Evolutionary conservation across 1,284 basidiomycete species (phyloP).

Genomic region (Cystobasidium sp.): DNA sequence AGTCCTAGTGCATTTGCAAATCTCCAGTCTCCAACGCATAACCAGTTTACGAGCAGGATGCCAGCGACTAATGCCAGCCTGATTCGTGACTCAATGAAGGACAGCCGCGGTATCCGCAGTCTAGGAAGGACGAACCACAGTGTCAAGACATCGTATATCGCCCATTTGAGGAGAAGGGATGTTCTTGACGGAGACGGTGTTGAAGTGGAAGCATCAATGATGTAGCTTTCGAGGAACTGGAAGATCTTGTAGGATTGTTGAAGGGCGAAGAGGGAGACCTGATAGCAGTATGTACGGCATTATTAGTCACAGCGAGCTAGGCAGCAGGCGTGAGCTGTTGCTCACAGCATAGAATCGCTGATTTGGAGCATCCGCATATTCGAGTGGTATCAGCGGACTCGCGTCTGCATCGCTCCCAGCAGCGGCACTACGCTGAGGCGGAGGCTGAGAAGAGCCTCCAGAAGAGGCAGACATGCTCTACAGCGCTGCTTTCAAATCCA

Average conservation of each 20-base stretch:
- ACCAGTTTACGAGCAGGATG: constrained; percentile 45
- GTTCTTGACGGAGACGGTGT: constrained; percentile 11
- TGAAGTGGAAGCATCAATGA: constrained; percentile 12
- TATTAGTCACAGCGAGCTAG: not conserved
- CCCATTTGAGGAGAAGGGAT: constrained; percentile 47
- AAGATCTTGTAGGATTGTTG: constrained; percentile 49
- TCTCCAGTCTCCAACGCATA: constrained; percentile 46
- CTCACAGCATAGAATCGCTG: constrained; percentile 48
- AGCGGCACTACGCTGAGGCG: not conserved
- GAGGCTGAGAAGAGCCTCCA: not conserved
- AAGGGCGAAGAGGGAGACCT: constrained; percentile 42
- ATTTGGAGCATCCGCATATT: constrained; percentile 46
- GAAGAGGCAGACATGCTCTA: constrained; percentile 2
- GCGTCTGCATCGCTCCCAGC: not conserved
- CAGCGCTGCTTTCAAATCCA: too few relatives aligned
- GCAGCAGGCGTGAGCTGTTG: not conserved
- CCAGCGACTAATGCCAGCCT: constrained; percentile 27
- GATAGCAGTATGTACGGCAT: not conserved
- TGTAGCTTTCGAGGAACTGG: constrained; percentile 46
- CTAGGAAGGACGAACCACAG: constrained; percentile 45
- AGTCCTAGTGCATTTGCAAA: constrained; percentile 25
- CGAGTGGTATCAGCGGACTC: constrained; percentile 42
- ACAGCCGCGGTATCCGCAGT: constrained; percentile 46
- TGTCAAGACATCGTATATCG: constrained; percentile 41
- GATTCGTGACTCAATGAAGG: constrained; percentile 30